Evolutionary conservation across 2,329 filamentous ascomycete species (phyloP), one percentile per base, ranked within the genome.

Genomic region (Exophiala sp.): DNA sequence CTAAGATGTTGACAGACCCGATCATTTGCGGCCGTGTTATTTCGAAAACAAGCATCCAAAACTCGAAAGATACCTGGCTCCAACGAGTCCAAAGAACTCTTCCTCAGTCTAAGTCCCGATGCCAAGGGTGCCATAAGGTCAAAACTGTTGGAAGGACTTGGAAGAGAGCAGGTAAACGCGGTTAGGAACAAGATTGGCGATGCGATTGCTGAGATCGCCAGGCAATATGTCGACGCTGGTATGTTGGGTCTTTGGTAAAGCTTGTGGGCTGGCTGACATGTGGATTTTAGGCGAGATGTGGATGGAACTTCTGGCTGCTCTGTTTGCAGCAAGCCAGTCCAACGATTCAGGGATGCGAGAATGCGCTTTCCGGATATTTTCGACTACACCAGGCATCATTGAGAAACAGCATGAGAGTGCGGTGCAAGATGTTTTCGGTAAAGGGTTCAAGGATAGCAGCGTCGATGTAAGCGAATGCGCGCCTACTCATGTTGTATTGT

Each of bases 181-280:
- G 88, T 96, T 43, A 82, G 94, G 65, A 94, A 96, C 76, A 99
- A 99, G 74, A 88, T 97, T 68, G 94, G 91, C 65, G 94, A 99
- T 73, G 91, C 92, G n/a, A 88, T 97, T 58, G 94, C 94, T 20
- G 94, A 99, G 73, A 80, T 99, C 57, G 94, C 92, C 41, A 85
- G 94, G 66, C 91, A 99, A 75, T 96, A 96, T 73, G 88, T 89
- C 41, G 94, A 97, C 65, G 90, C 88, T 66, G 86, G 90, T 95
- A 79, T 71, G 85, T 21, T 36, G 10, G 24, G 21, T 14, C 21
- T 2, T 38, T 14, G 21, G 29, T 36, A n/a, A 7, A 5, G 39
- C 54, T 20, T 11, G 35, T 33, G 48, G 29, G 32, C 55, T 56
- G 47, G 48, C 43, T 62, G 35, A 59, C 55, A 24, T 24, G 10